phyloP scores from a whole-genome alignment of 139 green algal species.

The Volvox reticuliferus region DNA sequence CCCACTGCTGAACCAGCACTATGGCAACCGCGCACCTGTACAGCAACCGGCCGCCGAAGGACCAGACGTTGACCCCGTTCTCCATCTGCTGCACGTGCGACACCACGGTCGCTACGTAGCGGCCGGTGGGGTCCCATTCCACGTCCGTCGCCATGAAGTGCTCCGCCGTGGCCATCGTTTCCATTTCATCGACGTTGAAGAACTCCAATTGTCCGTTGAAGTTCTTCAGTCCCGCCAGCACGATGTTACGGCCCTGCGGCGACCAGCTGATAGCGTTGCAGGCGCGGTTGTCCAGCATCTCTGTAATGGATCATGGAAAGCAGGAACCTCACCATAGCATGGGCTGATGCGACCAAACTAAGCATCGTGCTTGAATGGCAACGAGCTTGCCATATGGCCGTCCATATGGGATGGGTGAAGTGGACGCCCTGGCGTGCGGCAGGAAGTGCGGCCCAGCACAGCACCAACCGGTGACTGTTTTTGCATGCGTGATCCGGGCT shows the following conservation, averaged over 20 bases:
- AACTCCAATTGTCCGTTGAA: conserved; percentile 98
- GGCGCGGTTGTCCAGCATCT: conserved; percentile 82
- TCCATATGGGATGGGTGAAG: no score
- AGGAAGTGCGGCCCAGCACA: no score
- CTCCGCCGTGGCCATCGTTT: conserved; percentile 89
- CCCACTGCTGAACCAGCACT: no score
- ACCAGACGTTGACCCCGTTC: conserved; percentile 97
- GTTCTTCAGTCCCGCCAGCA: conserved; percentile 94
- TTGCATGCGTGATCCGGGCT: no score
- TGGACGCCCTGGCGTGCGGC: no score
- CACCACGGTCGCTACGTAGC: conserved; percentile 93
- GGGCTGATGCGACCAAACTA: no score
- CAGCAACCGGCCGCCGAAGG: conserved; percentile 90
- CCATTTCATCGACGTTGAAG: conserved; percentile 95
- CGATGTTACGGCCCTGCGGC: conserved; percentile 89
- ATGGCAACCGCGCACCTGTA: conserved; percentile 72
- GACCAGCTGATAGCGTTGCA: conserved; percentile 93
- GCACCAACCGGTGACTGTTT: no score
- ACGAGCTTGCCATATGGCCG: no score
- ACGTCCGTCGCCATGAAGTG: conserved; percentile 98
- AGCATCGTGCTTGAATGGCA: no score
- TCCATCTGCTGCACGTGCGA: conserved; percentile 95
- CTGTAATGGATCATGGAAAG: conserved; percentile 43
- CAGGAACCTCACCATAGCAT: no score
- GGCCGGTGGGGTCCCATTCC: conserved; percentile 94